Evolutionary conservation across 1,284 basidiomycete genomes (phyloP).

Genomic region (Lentinula novae-zelandiae): DNA sequence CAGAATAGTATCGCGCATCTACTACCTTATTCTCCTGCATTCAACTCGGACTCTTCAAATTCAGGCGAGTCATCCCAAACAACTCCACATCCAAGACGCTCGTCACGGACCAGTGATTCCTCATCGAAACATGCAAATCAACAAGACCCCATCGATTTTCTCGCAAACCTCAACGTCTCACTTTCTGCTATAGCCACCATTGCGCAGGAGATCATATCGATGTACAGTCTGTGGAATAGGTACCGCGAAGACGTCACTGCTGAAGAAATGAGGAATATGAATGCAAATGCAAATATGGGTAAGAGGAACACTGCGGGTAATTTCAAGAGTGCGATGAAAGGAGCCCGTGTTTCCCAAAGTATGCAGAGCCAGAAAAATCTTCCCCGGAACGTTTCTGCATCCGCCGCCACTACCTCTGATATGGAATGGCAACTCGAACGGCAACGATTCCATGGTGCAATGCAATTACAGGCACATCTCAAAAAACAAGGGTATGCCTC

Average conservation of each 20-base stretch:
- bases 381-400: not conserved
- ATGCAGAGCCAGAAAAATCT: not conserved
- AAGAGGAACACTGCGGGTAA: not conserved
- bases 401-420: not conserved
- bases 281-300: not conserved
- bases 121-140: not conserved
- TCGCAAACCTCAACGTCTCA: slow-evolving; percentile 84
- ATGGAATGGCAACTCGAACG: not conserved
- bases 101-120: slow-evolving; percentile 38
- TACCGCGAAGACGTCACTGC: slow-evolving; percentile 61
- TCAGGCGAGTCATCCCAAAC: slow-evolving; percentile 9
- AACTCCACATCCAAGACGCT: slow-evolving; percentile 41
- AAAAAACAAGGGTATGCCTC: not conserved
- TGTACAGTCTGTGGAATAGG: slow-evolving; percentile 86
- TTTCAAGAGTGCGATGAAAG: not conserved
- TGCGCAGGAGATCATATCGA: slow-evolving; percentile 84
- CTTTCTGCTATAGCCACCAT: slow-evolving; percentile 81
- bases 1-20: slow-evolving; percentile 35
- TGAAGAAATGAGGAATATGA: slow-evolving; percentile 17
- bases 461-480: not conserved
- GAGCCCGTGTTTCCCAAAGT: not conserved
- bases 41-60: slow-evolving; percentile 15
- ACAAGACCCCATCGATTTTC: slow-evolving; percentile 77
- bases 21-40: slow-evolving; percentile 21
- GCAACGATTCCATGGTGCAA: not conserved